Base-by-base conservation (phyloP, 495 filamentous ascomycete genomes). In the Apodospora peruviana region DNA sequence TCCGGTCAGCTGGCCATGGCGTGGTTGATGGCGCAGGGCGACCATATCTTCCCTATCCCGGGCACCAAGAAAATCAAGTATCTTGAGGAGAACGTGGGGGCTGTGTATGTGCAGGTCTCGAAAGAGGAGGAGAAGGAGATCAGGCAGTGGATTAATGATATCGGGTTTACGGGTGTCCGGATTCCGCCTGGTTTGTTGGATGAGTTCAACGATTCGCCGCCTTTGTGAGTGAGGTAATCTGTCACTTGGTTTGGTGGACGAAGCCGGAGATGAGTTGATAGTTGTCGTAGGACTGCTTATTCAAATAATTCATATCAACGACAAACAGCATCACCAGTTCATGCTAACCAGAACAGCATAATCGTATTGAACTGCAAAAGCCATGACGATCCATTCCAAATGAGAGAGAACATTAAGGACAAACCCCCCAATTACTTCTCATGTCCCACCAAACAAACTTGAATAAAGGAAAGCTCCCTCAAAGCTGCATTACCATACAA, bases 1-100 rank as follows among this genome's bases (percentile, higher is more conserved):
- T 70, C 84, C 0, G 79, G 79, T 3, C 89, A 96, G 66, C 35
- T 50, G 42, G 16, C 32, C 4, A 56, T 80, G 19, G 76, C 75
- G 0, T 81, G 78, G 78, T 43, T 80, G 41, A 43, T 75, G 47
- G 67, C 64, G 4, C 75, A 77, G 48, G 77, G 76, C 0, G 59
- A 74, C 0, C 72, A 79, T 53, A 68, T 81, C 20, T 66, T 82
- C 42, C 74, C 76, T 1, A 79, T 82, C 53, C 79, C 78, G 0
- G 80, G 79, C 0, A 83, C 80, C 0, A 80, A 75, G 57, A 71
- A 61, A 19, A 58, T 75, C 12, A 64, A 72, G 50, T 75, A 77
- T 38, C 55, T 84, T 40, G 75, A 82, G 39, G 77, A 84, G 60
- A 84, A 84, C 51, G 57, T 70, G 45, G 71, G 43, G 2, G 67